Evolutionary conservation across 2,329 filamentous ascomycete species (phyloP).

Genomic region (Fusarium cicatricum): DNA sequence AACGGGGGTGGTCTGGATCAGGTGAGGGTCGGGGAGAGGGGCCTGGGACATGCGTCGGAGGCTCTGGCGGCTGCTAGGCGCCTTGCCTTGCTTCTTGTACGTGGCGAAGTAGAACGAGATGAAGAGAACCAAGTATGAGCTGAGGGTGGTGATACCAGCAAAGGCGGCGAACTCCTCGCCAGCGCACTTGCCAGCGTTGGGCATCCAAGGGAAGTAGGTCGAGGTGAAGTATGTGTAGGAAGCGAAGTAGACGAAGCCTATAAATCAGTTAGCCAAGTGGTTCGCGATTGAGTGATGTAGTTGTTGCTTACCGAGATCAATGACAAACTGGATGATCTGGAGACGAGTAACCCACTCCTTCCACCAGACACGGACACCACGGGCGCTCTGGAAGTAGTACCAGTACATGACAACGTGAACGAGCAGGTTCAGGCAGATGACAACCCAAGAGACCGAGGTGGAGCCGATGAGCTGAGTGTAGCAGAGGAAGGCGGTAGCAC

Average conservation of each 20-base stretch:
- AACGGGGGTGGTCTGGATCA: constrained; percentile 61
- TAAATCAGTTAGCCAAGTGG: constrained; percentile 30
- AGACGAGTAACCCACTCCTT: constrained; percentile 99
- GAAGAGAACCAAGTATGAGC: constrained; percentile 96
- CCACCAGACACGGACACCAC: constrained; percentile 97
- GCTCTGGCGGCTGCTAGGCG: constrained; percentile 80
- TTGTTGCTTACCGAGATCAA: constrained; percentile 81
- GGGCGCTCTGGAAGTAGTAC: constrained; percentile 99
- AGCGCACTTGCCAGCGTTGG: constrained; percentile 85
- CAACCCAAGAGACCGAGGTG: constrained; percentile 94
- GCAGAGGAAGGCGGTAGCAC: constrained; percentile 94
- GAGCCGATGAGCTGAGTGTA: constrained; percentile 95
- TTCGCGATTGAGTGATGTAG: no score
- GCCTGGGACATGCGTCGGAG: constrained; percentile 72
- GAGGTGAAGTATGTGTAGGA: constrained; percentile 99
- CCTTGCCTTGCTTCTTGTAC: constrained; percentile 88
- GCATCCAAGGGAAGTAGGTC: constrained; percentile 86
- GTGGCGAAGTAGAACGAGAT: constrained; percentile 99
- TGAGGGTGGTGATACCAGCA: constrained; percentile 88
- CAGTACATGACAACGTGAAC: constrained; percentile 99
- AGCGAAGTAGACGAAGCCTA: constrained; percentile 97
- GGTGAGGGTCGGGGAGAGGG: constrained; percentile 79
- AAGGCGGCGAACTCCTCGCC: constrained; percentile 98
- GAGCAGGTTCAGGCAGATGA: constrained; percentile 88
- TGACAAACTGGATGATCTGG: constrained; percentile 96